A percentile compares a stretch with the other conserved stretches of the same genome.
phyloP scores from a whole-genome alignment of 2,329 filamentous ascomycete genomes.

The Chalaropsis thielavioides region DNA sequence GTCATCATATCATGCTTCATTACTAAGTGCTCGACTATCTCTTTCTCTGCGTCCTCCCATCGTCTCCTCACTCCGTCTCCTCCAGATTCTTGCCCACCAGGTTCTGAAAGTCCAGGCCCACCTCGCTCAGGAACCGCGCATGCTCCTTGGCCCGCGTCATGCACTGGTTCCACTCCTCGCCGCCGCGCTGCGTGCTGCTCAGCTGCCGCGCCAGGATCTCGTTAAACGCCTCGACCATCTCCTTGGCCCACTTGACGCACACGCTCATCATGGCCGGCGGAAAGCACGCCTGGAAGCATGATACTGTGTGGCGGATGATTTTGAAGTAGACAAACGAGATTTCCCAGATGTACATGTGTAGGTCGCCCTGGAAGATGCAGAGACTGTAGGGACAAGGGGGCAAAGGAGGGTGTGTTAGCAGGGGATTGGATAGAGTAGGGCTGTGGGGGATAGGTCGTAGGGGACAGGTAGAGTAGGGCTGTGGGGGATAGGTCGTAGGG shows the following conservation, averaged over 20 bases:
- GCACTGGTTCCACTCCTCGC: slow-evolving; percentile 66
- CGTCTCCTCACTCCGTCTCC: slow-evolving; percentile 20
- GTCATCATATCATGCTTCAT: too few relatives aligned
- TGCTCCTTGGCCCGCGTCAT: slow-evolving; percentile 70
- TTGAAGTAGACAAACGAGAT: slow-evolving; percentile 93
- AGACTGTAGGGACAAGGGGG: slow-evolving; percentile 39
- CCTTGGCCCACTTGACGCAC: slow-evolving; percentile 96
- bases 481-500: too few relatives aligned
- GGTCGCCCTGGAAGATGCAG: slow-evolving; percentile 87
- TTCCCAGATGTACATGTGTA: slow-evolving; percentile 88
- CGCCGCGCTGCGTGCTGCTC: slow-evolving; percentile 67
- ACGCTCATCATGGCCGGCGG: slow-evolving; percentile 78
- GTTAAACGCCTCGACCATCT: slow-evolving; percentile 85
- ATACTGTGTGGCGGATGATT: slow-evolving; percentile 82
- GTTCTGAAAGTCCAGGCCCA: slow-evolving; percentile 79
- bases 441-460: too few relatives aligned
- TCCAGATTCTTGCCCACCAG: slow-evolving; percentile 51
- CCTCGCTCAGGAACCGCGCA: slow-evolving; percentile 63
- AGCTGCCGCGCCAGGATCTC: slow-evolving; percentile 67
- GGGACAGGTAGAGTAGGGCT: too few relatives aligned
- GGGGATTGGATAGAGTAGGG: too few relatives aligned
- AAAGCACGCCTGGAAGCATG: slow-evolving; percentile 78
- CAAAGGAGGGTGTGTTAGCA: too few relatives aligned
- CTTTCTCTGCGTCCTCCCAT: too few relatives aligned
- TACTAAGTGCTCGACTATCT: too few relatives aligned